Evolutionary conservation across 2,329 filamentous ascomycete species (phyloP).

Genomic region (Arthrobotrys musiformis): DNA sequence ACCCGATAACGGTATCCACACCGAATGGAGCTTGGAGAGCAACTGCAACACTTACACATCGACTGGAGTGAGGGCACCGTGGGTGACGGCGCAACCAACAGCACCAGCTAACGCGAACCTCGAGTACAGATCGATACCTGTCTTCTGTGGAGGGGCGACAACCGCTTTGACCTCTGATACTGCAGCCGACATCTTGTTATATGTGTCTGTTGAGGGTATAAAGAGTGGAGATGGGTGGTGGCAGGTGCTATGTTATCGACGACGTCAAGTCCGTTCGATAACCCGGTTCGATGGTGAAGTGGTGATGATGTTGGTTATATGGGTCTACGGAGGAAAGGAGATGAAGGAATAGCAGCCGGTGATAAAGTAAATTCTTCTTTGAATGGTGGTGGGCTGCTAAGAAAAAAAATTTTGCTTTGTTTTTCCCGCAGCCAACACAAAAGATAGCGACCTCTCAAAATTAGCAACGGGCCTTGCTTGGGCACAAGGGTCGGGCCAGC

Average conservation of each 20-base stretch:
- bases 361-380: constrained; percentile 52
- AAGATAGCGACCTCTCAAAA: constrained; percentile 38
- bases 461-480: constrained; percentile 34
- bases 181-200: constrained; percentile 33
- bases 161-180: constrained; percentile 40
- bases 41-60: constrained; percentile 84
- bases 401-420: constrained; percentile 52
- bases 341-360: constrained; percentile 31
- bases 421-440: constrained; percentile 45
- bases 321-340: constrained; percentile 47
- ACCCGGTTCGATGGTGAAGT: constrained; percentile 4
- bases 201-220: background rate
- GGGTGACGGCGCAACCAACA: constrained; percentile 97
- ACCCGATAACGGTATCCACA: constrained; percentile 61
- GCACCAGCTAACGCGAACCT: constrained; percentile 97
- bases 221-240: constrained; percentile 47
- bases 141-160: constrained; percentile 65
- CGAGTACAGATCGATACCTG: constrained; percentile 81
- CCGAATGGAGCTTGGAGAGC: constrained; percentile 20
- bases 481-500: constrained; percentile 20
- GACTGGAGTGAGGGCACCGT: constrained; percentile 95
- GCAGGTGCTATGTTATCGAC: constrained; percentile 26
- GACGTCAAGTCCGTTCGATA: constrained; percentile 51
- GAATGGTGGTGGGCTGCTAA: constrained; percentile 31
- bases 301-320: background rate